Percentiles rank a stretch among this genome's conserved stretches.
Conservation (phyloP, 1,139 yeast genomes). For the Lizanozyma gosingica region DNA sequence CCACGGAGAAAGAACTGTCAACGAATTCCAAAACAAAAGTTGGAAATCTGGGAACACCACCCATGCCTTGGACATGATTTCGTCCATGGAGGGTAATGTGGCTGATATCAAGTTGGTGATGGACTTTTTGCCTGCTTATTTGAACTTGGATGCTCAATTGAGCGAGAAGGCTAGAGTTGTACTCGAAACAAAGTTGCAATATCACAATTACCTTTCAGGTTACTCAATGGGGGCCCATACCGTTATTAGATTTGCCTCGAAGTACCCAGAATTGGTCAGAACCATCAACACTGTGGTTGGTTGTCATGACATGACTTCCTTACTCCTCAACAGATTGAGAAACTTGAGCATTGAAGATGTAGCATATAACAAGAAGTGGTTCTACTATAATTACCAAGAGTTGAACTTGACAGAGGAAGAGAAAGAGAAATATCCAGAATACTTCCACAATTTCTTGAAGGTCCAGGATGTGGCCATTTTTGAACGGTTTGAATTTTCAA, state of each 20-base stretch:
- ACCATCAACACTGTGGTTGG: slow-evolving; percentile 42
- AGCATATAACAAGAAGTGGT: slow-evolving; percentile 19
- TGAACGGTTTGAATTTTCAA: slow-evolving; percentile 26
- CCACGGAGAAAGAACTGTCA: slow-evolving; percentile 45
- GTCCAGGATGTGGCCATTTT: slow-evolving; percentile 23
- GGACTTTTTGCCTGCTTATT: slow-evolving; percentile 39
- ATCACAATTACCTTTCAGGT: slow-evolving; percentile 38
- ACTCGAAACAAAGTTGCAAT: slow-evolving; percentile 14
- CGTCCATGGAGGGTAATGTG: slow-evolving; percentile 42
- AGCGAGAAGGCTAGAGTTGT: slow-evolving; percentile 13
- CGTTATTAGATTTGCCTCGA: slow-evolving; percentile 37
- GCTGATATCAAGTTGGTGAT: slow-evolving; percentile 40
- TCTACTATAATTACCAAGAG: slow-evolving; percentile 29
- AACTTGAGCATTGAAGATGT: slow-evolving; percentile 11
- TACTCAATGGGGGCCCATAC: slow-evolving; percentile 57
- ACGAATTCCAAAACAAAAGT: slow-evolving; percentile 23
- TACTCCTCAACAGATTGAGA: slow-evolving; percentile 32
- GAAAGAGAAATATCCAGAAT: slow-evolving; percentile 22
- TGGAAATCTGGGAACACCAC: slow-evolving; percentile 42
- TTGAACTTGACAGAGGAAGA: slow-evolving; percentile 21
- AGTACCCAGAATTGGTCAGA: slow-evolving; percentile 29
- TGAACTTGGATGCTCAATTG: slow-evolving; percentile 25
- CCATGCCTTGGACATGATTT: slow-evolving; percentile 48
- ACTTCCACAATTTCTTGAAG: slow-evolving; percentile 25
- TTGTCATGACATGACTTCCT: slow-evolving; percentile 32